Evolutionary conservation across 257 asterid genomes (phyloP), one percentile per base, ranked within the genome.

Genomic region (Capsicum baccatum): DNA sequence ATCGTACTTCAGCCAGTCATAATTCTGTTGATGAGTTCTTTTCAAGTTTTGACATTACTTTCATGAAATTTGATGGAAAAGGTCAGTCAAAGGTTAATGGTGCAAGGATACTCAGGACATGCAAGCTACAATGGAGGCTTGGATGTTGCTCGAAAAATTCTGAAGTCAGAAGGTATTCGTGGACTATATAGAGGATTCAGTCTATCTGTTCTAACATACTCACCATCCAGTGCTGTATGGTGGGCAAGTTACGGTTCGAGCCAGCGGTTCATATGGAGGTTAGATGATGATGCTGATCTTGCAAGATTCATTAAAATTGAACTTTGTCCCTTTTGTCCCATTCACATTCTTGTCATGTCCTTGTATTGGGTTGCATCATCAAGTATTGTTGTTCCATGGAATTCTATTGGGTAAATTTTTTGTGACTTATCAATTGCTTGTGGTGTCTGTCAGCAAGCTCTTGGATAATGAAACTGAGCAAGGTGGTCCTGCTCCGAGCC

Each of bases 201-300:
- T 85, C 95, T 97, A 6, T 97, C 99, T 80, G 94, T 94, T 84
- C 82, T 94, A 90, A 97, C 99, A 48, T 94, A 94, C 87, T 92
- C 98, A 19, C 99, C 99, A 42, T 94, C 98, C 39, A 97, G 98
- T 93, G 99, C 98, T 86, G 98, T 95, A 81, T 97, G 99, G 99
- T 97, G 99, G 99, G 99, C 98, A 83, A 94, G 94, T 89, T 97
- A 97, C 87, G 99, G 99, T 58, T 92, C 99, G 79, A 97, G 99
- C 86, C 99, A 97, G 89, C 94, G 99, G 86, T 58, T 95, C 88
- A 91, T 97, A 69, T 97, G 98, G 98, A 91, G 96, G 99, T 90
- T 70, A 80, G 88, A 8, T 82, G 82, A 80, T 67, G 39, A 39
- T 47, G 70, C 37, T 21, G 81, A 52, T 52, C 15, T 8, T 76